A percentile compares a stretch with the other conserved stretches of the same genome.
These are phyloP conservation scores for Carex kokanica DNA, from an alignment of 176 grass and related monocot genomes.

Conservation along the genomic window DNA sequence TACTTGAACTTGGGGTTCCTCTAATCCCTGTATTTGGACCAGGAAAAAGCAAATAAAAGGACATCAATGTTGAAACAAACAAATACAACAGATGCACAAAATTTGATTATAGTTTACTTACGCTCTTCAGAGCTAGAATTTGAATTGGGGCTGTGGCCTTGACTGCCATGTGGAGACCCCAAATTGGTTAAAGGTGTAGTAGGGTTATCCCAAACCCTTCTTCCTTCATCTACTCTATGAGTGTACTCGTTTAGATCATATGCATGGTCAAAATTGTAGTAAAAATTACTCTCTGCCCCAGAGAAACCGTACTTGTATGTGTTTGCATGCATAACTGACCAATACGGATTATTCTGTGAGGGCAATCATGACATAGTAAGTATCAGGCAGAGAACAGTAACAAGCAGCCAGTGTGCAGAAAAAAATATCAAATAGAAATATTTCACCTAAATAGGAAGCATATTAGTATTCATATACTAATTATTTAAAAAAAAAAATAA, in stretches of 20 bases:
- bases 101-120: constrained; percentile 49
- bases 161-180: constrained; percentile 35
- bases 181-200: constrained; percentile 46
- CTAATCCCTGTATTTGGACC: constrained; percentile 51
- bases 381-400: background rate
- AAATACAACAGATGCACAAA: constrained; percentile 16
- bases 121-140: constrained; percentile 57
- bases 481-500: background rate
- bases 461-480: background rate
- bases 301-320: constrained; percentile 86
- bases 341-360: constrained; percentile 76
- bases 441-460: background rate
- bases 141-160: constrained; percentile 34
- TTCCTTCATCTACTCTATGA: constrained; percentile 62
- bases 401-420: background rate
- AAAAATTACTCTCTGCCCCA: constrained; percentile 52
- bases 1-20: constrained; percentile 52
- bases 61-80: constrained; percentile 22
- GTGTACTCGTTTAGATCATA: constrained; percentile 71
- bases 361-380: constrained; percentile 1
- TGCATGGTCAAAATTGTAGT: constrained; percentile 64
- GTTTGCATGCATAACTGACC: constrained; percentile 86
- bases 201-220: constrained; percentile 63
- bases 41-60: constrained; percentile 24
- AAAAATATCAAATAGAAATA: background rate